These are phyloP conservation scores for Scheffersomyces parashehatae DNA, from an alignment of 1,139 yeast genomes.

Conservation along the genomic window DNA sequence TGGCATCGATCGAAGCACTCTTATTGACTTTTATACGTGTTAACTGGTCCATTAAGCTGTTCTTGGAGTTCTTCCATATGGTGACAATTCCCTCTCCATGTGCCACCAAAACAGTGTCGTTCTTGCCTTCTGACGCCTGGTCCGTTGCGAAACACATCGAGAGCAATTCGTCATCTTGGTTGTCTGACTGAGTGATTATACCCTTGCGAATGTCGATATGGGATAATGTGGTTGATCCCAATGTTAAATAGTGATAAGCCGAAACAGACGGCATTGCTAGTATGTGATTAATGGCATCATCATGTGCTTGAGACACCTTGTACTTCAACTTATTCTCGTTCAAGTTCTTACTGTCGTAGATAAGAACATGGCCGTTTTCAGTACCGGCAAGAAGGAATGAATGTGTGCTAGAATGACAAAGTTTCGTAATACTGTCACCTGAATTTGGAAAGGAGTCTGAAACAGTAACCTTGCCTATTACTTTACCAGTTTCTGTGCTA, in stretches of 20 bases:
- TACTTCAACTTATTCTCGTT: constrained; percentile 39
- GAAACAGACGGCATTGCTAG: constrained; percentile 66
- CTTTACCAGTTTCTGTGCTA: constrained; percentile 71
- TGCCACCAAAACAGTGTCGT: constrained; percentile 66
- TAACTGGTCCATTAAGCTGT: constrained; percentile 73
- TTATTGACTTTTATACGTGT: constrained; percentile 72
- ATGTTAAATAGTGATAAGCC: constrained; percentile 76
- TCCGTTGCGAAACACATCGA: constrained; percentile 68
- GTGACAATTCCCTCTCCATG: constrained; percentile 94
- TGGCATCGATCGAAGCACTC: constrained; percentile 75
- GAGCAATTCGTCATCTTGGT: constrained; percentile 89
- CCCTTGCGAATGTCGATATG: constrained; percentile 80
- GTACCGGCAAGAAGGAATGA: constrained; percentile 74
- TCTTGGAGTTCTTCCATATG: constrained; percentile 77
- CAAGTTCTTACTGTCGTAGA: constrained; percentile 57
- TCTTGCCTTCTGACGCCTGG: constrained; percentile 45
- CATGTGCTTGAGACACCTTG: constrained; percentile 58
- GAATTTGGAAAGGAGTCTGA: constrained; percentile 24
- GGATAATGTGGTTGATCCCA: constrained; percentile 81
- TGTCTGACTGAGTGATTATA: constrained; percentile 65
- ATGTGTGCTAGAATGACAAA: constrained; percentile 64
- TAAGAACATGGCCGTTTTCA: constrained; percentile 67
- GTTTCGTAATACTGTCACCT: constrained; percentile 53
- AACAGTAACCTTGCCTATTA: constrained; percentile 51
- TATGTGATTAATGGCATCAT: constrained; percentile 76